Base-by-base conservation (phyloP, 2,329 filamentous ascomycete species). In the Pseudocercospora fijiensis region DNA sequence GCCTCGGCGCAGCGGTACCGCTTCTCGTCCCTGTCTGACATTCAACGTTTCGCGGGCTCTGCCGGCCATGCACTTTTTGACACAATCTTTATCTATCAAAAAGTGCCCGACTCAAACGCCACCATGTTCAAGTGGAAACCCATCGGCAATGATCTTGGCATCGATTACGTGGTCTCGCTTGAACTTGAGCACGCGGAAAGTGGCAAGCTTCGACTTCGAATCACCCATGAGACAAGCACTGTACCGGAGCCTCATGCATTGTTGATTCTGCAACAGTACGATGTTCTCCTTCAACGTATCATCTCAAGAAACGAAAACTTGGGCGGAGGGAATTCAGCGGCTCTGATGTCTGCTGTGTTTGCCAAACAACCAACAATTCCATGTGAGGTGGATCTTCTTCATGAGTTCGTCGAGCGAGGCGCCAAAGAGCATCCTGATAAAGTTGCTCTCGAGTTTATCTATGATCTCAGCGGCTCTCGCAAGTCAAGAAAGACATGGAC, bases 61-160 rank as follows among this genome's bases (percentile, higher is more conserved):
- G 80, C 88, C 0, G 85, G 88, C 24, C 83, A 85, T 6, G 79
- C 84, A 0, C 80, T 95, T 0, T 96, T 97, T 69, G 92, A 97
- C 72, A 94, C 92, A 0, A 81, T 97, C 1, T 86, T 97, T 64
- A 89, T 91, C 0, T 94, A 92, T 72, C 93, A 96, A 72, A 91
- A 90, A 67, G 60, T 63, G 37, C 20, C 28, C 9, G 30, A 43
- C 6, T 20, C 47, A 2, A 60, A 61, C n/a, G 58, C 56, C 55
- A 65, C 69, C 61, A 1, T 58, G 69, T 16, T 73, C 3, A 78
- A 82, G 0, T 96, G 90, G 89, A 79, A 79, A 6, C 67, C 90
- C 0, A 66, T 85, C 0, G 79, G 86, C 16, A 92, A 96, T 63
- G 80, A 85, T 57, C 88, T 90, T 5, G 85, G 82, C 1, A 86